phyloP scores from a whole-genome alignment of 2,329 filamentous ascomycete species.

The Monosporascus sp. region DNA sequence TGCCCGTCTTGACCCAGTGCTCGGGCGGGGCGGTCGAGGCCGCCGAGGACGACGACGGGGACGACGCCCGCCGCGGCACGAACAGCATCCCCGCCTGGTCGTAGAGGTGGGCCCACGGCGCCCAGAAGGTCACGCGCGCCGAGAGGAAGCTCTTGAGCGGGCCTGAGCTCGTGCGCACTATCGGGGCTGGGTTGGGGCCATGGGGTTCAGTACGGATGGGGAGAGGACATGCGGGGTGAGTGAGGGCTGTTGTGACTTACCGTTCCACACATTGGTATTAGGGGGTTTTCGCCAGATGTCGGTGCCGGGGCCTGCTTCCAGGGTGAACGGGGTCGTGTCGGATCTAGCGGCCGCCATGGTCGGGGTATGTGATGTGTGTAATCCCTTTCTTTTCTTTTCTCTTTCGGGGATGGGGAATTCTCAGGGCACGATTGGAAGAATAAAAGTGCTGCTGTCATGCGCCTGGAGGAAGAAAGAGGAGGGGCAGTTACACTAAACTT shows the following conservation, averaged over 20 bases:
- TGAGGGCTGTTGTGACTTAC: constrained; percentile 31
- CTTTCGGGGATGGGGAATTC: no score
- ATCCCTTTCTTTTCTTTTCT: no score
- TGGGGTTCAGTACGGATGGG: constrained; percentile 9
- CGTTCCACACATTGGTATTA: constrained; percentile 59
- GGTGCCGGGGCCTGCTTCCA: constrained; percentile 55
- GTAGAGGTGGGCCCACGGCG: constrained; percentile 55
- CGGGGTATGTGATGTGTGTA: no score
- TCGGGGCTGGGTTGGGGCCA: constrained; percentile 29
- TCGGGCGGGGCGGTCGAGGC: constrained; percentile 26
- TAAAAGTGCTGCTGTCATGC: no score
- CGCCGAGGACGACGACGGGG: constrained; percentile 31
- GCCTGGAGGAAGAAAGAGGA: no score
- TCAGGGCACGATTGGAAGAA: no score
- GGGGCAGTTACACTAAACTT: no score
- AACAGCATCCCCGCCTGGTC: constrained; percentile 65
- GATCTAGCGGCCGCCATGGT: no score
- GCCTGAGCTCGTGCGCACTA: constrained; percentile 26
- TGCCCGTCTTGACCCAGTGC: constrained; percentile 74
- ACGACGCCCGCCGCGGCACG: constrained; percentile 39
- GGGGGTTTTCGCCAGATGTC: constrained; percentile 78
- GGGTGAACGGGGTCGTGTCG: constrained; percentile 34
- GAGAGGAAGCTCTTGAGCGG: constrained; percentile 55
- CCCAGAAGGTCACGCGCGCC: constrained; percentile 57
- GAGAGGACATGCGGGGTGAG: not conserved